A percentile compares a stretch with the other conserved stretches of the same genome.
Conservation (phyloP, 352 stramenopile genomes). For the Phytophthora niederhauseri region DNA sequence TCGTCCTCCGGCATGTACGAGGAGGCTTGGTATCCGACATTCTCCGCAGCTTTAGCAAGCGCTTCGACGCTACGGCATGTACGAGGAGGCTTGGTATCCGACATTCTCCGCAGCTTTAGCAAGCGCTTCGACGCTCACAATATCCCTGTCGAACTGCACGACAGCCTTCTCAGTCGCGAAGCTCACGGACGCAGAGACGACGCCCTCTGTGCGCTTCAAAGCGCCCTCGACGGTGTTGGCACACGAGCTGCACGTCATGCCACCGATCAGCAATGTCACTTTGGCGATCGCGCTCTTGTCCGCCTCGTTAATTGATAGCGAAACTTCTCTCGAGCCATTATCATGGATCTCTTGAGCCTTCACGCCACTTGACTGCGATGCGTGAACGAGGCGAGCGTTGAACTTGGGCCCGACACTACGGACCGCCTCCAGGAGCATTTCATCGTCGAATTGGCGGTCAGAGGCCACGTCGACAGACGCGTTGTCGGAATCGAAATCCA, state of each 20-base stretch:
- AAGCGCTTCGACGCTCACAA: conserved; percentile 65
- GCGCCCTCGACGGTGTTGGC: conserved; percentile 81
- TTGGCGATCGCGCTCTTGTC: conserved; percentile 54
- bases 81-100: conserved; percentile 24
- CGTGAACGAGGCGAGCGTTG: conserved; percentile 36
- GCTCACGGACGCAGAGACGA: conserved; percentile 71
- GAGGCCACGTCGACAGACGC: conserved; percentile 57
- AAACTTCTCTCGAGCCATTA: conserved; percentile 29
- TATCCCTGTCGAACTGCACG: conserved; percentile 66
- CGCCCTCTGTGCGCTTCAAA: conserved; percentile 61
- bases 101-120: conserved; percentile 79
- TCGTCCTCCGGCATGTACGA: conserved; percentile 60
- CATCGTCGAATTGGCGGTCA: conserved; percentile 43
- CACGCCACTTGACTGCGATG: neutral
- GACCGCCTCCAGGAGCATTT: conserved; percentile 56
- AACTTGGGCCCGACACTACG: conserved; percentile 39
- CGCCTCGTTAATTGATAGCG: conserved; percentile 48
- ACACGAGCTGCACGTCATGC: conserved; percentile 93
- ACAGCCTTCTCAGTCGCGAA: conserved; percentile 82
- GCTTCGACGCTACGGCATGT: conserved; percentile 64
- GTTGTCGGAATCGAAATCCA: conserved; percentile 58
- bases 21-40: conserved; percentile 24
- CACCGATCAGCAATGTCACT: conserved; percentile 67
- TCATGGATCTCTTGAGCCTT: neutral
- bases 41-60: conserved; percentile 85